Evolutionary conservation across 345 rosid species (phyloP).

Genomic region (Brassica nigra): DNA sequence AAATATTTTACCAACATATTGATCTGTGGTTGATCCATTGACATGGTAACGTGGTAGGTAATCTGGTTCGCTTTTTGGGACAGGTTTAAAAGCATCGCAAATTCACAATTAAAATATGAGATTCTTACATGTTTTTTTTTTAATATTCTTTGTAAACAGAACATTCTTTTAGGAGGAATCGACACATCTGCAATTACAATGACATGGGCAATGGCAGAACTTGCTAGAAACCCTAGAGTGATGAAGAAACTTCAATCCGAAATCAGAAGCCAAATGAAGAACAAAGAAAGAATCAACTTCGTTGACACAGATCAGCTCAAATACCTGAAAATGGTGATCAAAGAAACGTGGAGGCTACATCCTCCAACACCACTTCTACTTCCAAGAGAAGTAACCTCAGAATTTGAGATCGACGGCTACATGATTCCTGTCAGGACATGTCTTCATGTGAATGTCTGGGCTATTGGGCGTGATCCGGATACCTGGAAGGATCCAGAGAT

Average conservation of each 20-base stretch:
- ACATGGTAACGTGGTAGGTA: background rate
- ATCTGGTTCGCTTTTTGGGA: background rate
- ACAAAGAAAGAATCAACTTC: background rate
- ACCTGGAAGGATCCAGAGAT: background rate
- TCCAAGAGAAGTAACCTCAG: conserved; percentile 2
- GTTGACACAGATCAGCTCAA: background rate
- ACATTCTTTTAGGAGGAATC: background rate
- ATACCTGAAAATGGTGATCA: conserved; percentile 8
- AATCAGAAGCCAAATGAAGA: conserved; percentile 1
- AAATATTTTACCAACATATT: no score
- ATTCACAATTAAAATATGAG: background rate
- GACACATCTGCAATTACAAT: background rate
- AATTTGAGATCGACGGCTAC: conserved; percentile 2
- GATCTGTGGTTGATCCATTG: background rate
- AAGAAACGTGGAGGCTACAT: conserved; percentile 9
- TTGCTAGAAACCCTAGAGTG: background rate
- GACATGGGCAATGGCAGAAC: background rate
- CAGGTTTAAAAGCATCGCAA: background rate
- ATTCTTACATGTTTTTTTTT: background rate
- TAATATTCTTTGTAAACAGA: background rate
- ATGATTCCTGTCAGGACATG: background rate
- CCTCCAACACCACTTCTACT: background rate
- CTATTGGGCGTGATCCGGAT: background rate
- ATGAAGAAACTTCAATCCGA: conserved; percentile 7
- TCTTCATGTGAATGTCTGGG: background rate